Evolutionary conservation across 1,284 basidiomycete species (phyloP).

Genomic region (Sphagnurus paluster): DNA sequence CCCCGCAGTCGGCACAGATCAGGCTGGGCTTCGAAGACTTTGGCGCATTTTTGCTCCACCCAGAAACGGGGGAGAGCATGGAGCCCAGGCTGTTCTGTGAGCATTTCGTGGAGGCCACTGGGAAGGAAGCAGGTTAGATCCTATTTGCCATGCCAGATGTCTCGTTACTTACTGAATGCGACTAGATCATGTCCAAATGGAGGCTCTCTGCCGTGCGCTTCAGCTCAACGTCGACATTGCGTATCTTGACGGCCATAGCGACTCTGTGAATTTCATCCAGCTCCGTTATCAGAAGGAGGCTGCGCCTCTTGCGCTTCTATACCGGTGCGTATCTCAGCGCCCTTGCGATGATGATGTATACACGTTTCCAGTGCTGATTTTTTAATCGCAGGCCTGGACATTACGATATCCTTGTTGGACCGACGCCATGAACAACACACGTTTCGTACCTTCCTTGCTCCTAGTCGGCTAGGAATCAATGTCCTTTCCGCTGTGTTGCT

Average conservation of each 20-base stretch:
- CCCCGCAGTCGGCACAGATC: constrained; percentile 69
- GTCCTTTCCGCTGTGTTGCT: too few relatives aligned
- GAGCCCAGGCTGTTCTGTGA: constrained; percentile 70
- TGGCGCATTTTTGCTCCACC: constrained; percentile 75
- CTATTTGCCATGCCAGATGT: background rate
- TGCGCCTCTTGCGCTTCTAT: constrained; percentile 64
- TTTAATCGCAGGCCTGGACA: constrained; percentile 71
- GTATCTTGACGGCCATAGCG: constrained; percentile 68
- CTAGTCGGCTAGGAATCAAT: too few relatives aligned
- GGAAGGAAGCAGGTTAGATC: constrained; percentile 74
- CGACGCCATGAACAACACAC: background rate
- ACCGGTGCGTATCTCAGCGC: constrained; percentile 55
- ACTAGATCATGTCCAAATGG: constrained; percentile 81
- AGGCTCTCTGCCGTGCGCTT: constrained; percentile 73
- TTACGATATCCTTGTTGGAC: constrained; percentile 61
- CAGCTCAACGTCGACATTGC: constrained; percentile 73
- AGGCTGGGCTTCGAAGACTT: constrained; percentile 65
- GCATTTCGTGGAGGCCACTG: constrained; percentile 75
- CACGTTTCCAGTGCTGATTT: constrained; percentile 5
- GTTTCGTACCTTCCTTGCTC: too few relatives aligned
- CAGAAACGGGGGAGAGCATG: constrained; percentile 63
- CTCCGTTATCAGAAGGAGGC: constrained; percentile 53
- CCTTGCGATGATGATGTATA: background rate
- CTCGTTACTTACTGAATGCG: too few relatives aligned
- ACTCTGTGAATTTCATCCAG: constrained; percentile 69